Base-by-base conservation (phyloP, 2,329 filamentous ascomycete genomes). In the Xylariales sp. region DNA sequence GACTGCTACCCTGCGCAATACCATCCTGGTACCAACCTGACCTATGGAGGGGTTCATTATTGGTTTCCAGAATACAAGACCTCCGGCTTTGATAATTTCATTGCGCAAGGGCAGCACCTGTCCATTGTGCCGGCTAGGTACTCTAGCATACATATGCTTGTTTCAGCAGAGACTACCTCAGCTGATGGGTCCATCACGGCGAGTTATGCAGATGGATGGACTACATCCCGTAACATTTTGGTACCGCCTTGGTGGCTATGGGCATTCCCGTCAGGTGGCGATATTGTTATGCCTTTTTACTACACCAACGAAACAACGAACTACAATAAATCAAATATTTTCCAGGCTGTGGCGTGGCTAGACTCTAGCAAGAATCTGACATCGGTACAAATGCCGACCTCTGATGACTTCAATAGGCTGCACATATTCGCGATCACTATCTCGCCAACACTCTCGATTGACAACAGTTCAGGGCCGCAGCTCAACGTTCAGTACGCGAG, bases 391-490 rank as follows among this genome's bases (percentile, higher is more conserved):
- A 37, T 50, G 15, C 46, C 49, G 1, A 46, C 44, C 9, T 35
- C 42, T 6, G 14, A 35, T 12, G 19, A 28, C 3, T 18, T 14
- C 6, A 41, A 35, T 3, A 60, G 43, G 53, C 53, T 71, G 32
- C 68, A 72, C 34, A 42, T 70, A 10, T 72, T 71, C 41, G 59
- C 68, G 0, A 46, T 69, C 20, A 65, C 68, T 0, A 40, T 71
- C 24, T 60, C 31, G 16, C 38, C 38, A 9, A 21, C 18, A 9
- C 14, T 19, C 5, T 14, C 8, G 3, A 27, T 18, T 11, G 53
- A 47, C 41, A 52, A 42, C 5, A 14, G 56, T 25, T 49, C 18
- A n/a, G 46, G 51, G 2, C 20, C 39, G 11, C 50, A 42, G 2
- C 40, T 65, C 0, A 52, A 54, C 15, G 57, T 71, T 4, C 67